Evolutionary conservation across 352 stramenopile genomes (phyloP).

Genomic region (Globisporangium paroecandrum): DNA sequence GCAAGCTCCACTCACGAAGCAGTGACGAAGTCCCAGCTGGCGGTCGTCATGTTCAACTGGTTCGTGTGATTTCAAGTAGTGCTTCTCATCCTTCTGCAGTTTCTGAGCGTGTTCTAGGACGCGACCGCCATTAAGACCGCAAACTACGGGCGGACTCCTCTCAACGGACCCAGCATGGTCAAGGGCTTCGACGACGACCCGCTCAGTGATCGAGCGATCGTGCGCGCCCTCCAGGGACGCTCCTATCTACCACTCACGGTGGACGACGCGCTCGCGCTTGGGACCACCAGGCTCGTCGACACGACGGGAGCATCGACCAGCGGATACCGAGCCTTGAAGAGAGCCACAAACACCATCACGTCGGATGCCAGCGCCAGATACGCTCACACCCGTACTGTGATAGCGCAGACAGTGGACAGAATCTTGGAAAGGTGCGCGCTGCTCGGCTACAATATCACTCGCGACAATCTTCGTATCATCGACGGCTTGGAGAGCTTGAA

Average conservation of each 20-base stretch:
- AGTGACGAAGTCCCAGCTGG: background rate
- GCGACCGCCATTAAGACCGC: background rate
- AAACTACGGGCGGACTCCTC: constrained; percentile 2
- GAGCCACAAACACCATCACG: background rate
- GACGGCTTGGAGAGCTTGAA: constrained; percentile 13
- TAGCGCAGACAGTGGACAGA: constrained; percentile 21
- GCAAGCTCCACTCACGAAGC: background rate
- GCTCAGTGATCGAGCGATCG: constrained; percentile 40
- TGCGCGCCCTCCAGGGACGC: constrained; percentile 34
- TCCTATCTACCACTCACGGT: constrained; percentile 37
- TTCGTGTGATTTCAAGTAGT: background rate
- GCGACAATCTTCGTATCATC: constrained; percentile 23
- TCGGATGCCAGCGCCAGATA: background rate
- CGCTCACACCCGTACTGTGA: constrained; percentile 6
- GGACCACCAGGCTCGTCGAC: background rate
- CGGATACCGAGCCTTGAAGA: constrained; percentile 12
- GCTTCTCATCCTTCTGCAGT: background rate
- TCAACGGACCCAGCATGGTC: background rate
- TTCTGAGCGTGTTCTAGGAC: background rate
- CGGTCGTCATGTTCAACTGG: background rate
- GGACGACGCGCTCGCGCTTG: constrained; percentile 24
- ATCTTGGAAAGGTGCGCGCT: constrained; percentile 17
- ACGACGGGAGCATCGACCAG: constrained; percentile 5
- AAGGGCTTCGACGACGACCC: constrained; percentile 27
- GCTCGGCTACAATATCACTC: constrained; percentile 27